Percentiles rank a stretch among this genome's conserved stretches.
Evolutionary conservation across 1,284 basidiomycete species (phyloP).

Genomic region (Boletellus deceptivus): DNA sequence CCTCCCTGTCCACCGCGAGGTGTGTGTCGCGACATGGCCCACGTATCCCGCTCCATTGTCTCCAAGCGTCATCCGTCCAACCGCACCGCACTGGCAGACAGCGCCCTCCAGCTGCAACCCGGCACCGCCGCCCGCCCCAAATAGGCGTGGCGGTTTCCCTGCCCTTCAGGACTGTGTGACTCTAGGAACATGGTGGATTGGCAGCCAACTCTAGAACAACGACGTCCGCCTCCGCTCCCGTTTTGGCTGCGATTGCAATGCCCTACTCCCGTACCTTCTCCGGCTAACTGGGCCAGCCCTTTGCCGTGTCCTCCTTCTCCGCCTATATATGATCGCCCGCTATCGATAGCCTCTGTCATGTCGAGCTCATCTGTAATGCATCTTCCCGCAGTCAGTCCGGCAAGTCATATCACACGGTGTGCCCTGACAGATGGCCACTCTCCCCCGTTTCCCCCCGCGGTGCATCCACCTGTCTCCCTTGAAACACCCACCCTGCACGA

Average conservation of each 20-base stretch:
- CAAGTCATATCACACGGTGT: conserved; percentile 6
- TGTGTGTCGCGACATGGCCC: too few relatives aligned
- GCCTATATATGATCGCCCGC: conserved; percentile 28
- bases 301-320: conserved; percentile 20
- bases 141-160: conserved; percentile 1
- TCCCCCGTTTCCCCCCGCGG: conserved; percentile 3
- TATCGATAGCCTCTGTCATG: conserved; percentile 2
- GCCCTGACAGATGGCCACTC: not conserved
- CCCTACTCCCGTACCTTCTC: conserved; percentile 3
- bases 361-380: conserved; percentile 16
- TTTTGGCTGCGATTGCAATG: conserved; percentile 15
- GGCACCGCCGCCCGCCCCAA: conserved; percentile 20
- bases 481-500: conserved; percentile 12
- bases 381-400: conserved; percentile 2
- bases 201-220: conserved; percentile 4
- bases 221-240: conserved; percentile 11
- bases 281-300: conserved; percentile 17
- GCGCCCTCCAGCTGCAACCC: too few relatives aligned
- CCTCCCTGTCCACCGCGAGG: not conserved
- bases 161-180: conserved; percentile 10
- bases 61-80: too few relatives aligned
- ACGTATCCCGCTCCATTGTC: too few relatives aligned
- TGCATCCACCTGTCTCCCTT: conserved; percentile 3
- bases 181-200: not conserved
- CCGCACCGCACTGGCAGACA: too few relatives aligned